phyloP scores from a whole-genome alignment of 306 rosid species.

The Hippophae rhamnoides region DNA sequence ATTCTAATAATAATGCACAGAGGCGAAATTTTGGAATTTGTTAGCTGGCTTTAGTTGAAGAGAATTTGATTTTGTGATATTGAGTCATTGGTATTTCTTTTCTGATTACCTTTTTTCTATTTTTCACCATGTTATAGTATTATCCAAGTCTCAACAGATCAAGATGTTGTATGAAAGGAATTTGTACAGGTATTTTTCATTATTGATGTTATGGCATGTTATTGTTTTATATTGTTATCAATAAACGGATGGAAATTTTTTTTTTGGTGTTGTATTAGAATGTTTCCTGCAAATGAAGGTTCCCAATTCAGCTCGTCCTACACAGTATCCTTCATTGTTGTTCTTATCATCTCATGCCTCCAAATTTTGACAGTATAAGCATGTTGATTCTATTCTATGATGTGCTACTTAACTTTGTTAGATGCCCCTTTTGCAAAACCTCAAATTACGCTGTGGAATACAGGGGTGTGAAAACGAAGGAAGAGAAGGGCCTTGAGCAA shows the following conservation, averaged over 20 bases:
- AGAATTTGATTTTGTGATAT: constrained; percentile 5
- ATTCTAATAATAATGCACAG: not conserved
- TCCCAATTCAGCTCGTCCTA: constrained; percentile 95
- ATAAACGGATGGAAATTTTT: constrained; percentile 21
- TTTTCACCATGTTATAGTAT: constrained; percentile 37
- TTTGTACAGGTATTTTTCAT: constrained; percentile 68
- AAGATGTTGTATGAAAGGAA: constrained; percentile 97
- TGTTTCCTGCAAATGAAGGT: constrained; percentile 99
- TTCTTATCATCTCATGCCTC: constrained; percentile 13
- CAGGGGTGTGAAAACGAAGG: constrained; percentile 89
- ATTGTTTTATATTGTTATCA: constrained; percentile 5
- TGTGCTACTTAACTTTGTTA: constrained; percentile 52
- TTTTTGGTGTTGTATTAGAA: constrained; percentile 44
- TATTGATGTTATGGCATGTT: not conserved
- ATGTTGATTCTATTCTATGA: constrained; percentile 5
- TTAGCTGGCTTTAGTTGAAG: not conserved
- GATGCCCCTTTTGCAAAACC: constrained; percentile 96
- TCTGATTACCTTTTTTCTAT: constrained; percentile 20
- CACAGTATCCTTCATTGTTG: constrained; percentile 73
- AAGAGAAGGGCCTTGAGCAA: constrained; percentile 88
- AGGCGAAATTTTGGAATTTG: not conserved
- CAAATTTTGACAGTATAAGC: constrained; percentile 1
- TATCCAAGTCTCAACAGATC: constrained; percentile 99
- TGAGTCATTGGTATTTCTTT: constrained; percentile 6
- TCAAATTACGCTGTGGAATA: constrained; percentile 92